Percentiles rank a stretch among this genome's conserved stretches.
phyloP scores from a whole-genome alignment of 1,284 basidiomycete species.

The Athelia sp. region DNA sequence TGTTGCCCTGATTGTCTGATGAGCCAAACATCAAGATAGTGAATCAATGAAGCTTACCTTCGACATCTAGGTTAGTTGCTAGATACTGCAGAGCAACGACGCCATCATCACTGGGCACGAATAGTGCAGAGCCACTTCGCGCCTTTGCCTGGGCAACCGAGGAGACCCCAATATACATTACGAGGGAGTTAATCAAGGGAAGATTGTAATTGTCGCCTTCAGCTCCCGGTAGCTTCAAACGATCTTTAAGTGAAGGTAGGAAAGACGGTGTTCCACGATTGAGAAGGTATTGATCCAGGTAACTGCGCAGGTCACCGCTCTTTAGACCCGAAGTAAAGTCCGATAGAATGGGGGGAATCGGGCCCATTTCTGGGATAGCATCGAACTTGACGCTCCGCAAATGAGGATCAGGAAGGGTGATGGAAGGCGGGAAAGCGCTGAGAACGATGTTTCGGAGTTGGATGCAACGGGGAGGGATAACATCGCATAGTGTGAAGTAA shows the following conservation, averaged over 20 bases:
- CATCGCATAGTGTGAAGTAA: constrained; percentile 93
- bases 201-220: constrained; percentile 82
- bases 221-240: constrained; percentile 52
- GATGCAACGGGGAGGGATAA: constrained; percentile 88
- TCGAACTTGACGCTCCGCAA: constrained; percentile 69
- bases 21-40: not conserved
- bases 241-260: constrained; percentile 79
- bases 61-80: constrained; percentile 80
- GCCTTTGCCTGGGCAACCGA: constrained; percentile 84
- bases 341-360: constrained; percentile 85
- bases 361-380: constrained; percentile 80
- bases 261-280: constrained; percentile 64
- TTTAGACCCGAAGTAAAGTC: constrained; percentile 85
- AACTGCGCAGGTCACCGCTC: constrained; percentile 69
- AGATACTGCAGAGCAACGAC: constrained; percentile 81
- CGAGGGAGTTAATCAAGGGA: constrained; percentile 85
- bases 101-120: constrained; percentile 77
- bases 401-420: constrained; percentile 86
- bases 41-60: constrained; percentile 55
- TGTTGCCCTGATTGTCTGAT: constrained; percentile 67
- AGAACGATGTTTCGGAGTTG: constrained; percentile 97
- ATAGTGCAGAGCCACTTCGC: constrained; percentile 73
- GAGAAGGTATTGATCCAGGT: constrained; percentile 82
- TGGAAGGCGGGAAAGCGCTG: constrained; percentile 89
- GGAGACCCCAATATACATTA: constrained; percentile 92